Percentiles rank a stretch among this genome's conserved stretches.
Evolutionary conservation across 148 eudicot species (phyloP).

Genomic region (Beta vulgaris): DNA sequence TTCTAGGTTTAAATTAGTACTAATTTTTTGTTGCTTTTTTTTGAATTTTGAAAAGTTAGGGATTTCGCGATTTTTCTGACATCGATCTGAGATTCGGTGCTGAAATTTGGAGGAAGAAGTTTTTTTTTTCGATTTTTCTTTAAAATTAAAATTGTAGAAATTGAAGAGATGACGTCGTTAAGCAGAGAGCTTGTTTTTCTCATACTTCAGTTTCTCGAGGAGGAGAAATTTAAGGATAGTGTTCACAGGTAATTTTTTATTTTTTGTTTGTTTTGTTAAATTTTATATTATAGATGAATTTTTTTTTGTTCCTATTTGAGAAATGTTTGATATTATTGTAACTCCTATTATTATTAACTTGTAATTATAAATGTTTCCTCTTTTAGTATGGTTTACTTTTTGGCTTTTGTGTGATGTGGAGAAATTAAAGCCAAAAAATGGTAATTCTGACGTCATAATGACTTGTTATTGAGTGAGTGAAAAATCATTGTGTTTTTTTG

Average conservation of each 20-base stretch:
- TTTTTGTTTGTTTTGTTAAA: neutral
- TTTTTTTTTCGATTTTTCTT: neutral
- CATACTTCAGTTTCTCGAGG: constrained; percentile 94
- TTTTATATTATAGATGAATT: neutral
- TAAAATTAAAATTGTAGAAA: neutral
- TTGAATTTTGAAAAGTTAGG: constrained; percentile 24
- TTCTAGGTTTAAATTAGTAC: neutral
- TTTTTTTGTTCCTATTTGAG: neutral
- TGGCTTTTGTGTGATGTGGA: constrained; percentile 28
- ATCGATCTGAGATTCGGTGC: constrained; percentile 37
- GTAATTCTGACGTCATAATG: constrained; percentile 28
- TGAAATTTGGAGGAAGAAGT: neutral
- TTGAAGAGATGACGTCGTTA: constrained; percentile 61
- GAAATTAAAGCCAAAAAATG: constrained; percentile 4
- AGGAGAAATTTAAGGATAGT: constrained; percentile 84
- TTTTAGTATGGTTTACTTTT: constrained; percentile 26
- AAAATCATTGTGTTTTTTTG: neutral
- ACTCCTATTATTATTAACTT: neutral
- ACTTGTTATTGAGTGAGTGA: constrained; percentile 7
- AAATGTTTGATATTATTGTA: neutral
- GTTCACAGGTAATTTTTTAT: constrained; percentile 62
- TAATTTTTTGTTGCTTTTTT: neutral
- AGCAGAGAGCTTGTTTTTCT: constrained; percentile 89
- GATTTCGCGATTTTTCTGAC: constrained; percentile 17
- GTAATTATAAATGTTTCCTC: constrained; percentile 18